A percentile compares a stretch with the other conserved stretches of the same genome.
Evolutionary conservation across 78 protist genomes (phyloP).

Genomic region (Blattamonas nauphoetae): DNA sequence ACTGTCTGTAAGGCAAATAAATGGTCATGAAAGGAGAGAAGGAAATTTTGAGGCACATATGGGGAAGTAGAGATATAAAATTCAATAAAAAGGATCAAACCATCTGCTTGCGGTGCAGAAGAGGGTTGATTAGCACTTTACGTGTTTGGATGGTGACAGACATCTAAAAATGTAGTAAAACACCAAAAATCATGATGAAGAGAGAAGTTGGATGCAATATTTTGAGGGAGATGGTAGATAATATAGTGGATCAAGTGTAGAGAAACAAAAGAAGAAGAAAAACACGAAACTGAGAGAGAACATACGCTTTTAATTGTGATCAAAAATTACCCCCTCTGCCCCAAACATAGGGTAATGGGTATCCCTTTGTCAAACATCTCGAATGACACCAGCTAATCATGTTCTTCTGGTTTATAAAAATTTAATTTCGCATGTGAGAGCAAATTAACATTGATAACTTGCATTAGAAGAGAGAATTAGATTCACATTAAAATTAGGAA

Average conservation of each 20-base stretch:
- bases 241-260: background rate
- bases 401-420: background rate
- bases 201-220: no score
- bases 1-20: slow-evolving; percentile 49
- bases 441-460: background rate
- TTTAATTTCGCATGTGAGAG: background rate
- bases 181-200: background rate
- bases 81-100: slow-evolving; percentile 32
- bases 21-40: background rate
- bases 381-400: background rate
- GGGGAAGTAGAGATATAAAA: background rate
- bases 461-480: background rate
- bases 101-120: slow-evolving; percentile 89
- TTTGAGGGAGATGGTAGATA: background rate
- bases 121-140: slow-evolving; percentile 90
- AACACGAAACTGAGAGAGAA: background rate
- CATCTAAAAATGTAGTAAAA: background rate
- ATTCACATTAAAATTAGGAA: background rate
- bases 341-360: background rate
- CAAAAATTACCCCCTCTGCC: background rate
- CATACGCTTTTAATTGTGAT: background rate
- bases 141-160: slow-evolving; percentile 80
- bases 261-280: background rate
- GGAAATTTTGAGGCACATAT: background rate
- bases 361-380: background rate